Evolutionary conservation across 225 moss, liverwort and hornwort species (phyloP).

Genomic region (Thuidium tamariscinum): DNA sequence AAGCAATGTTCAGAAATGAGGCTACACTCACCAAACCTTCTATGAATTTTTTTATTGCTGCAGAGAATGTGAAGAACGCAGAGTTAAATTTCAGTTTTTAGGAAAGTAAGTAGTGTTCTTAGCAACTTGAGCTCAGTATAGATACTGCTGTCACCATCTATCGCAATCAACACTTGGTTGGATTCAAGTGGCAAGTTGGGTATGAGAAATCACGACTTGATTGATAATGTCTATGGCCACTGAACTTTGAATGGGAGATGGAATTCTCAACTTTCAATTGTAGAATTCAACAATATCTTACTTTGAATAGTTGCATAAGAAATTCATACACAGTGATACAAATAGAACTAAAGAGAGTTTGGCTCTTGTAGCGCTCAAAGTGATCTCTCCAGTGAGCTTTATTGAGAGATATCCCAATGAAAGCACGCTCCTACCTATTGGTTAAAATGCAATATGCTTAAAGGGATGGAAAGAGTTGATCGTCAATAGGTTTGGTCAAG

Average conservation of each 20-base stretch:
- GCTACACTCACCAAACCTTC: no score
- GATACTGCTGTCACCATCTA: neutral
- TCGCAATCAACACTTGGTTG: neutral
- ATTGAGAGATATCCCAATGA: neutral
- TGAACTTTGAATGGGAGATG: neutral
- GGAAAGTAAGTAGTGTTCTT: no score
- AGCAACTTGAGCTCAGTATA: neutral
- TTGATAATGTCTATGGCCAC: neutral
- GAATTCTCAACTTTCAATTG: neutral
- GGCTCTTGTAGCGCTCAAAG: neutral
- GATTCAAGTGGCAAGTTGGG: neutral
- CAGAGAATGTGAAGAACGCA: neutral
- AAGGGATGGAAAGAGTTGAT: neutral
- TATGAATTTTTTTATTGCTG: neutral
- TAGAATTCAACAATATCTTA: neutral
- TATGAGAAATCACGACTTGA: neutral
- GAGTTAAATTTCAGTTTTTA: neutral
- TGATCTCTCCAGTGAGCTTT: neutral
- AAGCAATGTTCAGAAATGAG: neutral
- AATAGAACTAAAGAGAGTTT: neutral
- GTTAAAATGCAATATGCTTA: neutral
- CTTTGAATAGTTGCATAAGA: neutral
- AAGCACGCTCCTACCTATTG: neutral
- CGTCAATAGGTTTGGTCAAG: neutral
- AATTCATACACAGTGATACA: neutral